A percentile compares a stretch with the other conserved stretches of the same genome.
Conservation (phyloP, 768 basidiomycete species). For the Lyophyllum atratum region DNA sequence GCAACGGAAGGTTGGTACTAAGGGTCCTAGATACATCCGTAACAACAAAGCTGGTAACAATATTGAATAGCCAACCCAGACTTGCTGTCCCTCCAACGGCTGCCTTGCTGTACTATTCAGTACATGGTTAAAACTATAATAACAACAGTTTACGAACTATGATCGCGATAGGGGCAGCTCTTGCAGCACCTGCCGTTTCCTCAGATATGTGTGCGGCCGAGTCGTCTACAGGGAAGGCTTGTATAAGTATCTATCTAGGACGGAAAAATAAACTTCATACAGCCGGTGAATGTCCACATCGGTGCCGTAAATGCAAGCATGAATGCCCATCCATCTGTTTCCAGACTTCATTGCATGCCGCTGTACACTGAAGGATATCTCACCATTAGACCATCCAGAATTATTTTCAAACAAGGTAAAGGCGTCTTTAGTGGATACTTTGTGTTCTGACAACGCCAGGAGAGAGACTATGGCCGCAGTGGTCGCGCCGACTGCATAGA, state of each 20-base stretch:
- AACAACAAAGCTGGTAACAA: slow-evolving; percentile 67
- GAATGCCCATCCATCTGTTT: slow-evolving; percentile 73
- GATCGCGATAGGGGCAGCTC: slow-evolving; percentile 70
- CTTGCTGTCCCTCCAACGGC: slow-evolving; percentile 60
- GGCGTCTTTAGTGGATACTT: slow-evolving; percentile 68
- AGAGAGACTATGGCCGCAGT: slow-evolving; percentile 63
- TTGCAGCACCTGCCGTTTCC: slow-evolving; percentile 65
- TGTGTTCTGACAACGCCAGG: slow-evolving; percentile 55
- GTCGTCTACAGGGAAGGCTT: slow-evolving; percentile 52
- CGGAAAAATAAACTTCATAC: slow-evolving; percentile 35
- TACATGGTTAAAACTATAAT: neutral
- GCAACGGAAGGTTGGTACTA: slow-evolving; percentile 52
- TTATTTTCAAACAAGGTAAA: slow-evolving; percentile 74
- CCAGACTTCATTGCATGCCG: neutral
- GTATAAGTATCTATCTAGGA: neutral
- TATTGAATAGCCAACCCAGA: slow-evolving; percentile 66
- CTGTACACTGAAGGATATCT: slow-evolving; percentile 17
- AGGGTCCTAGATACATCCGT: slow-evolving; percentile 54
- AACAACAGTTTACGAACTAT: slow-evolving; percentile 32
- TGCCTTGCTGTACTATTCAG: neutral
- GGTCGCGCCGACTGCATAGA: slow-evolving; percentile 56
- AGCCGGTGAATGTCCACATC: slow-evolving; percentile 82
- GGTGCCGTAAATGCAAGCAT: slow-evolving; percentile 71
- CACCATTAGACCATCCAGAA: slow-evolving; percentile 66
- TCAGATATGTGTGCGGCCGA: slow-evolving; percentile 78